A percentile compares a stretch with the other conserved stretches of the same genome.
Evolutionary conservation across 2,329 filamentous ascomycete species (phyloP).

Genomic region (Beauveria caledonica): DNA sequence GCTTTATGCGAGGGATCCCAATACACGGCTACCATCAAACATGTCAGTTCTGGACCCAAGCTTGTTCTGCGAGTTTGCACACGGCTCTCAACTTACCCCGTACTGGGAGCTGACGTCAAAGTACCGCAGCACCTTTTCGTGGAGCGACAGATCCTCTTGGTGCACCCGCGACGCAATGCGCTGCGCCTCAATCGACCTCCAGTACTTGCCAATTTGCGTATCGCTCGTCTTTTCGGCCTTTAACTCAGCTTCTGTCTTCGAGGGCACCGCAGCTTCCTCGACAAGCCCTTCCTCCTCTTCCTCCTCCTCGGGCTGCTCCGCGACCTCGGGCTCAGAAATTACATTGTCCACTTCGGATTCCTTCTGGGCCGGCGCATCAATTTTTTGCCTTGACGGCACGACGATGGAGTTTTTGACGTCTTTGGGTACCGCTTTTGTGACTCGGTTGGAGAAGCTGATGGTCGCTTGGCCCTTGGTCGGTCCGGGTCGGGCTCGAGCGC

Average conservation of each 20-base stretch:
- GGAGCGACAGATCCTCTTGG: constrained; percentile 59
- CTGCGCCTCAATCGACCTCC: constrained; percentile 61
- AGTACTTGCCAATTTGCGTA: constrained; percentile 67
- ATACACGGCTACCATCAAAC: constrained; percentile 64
- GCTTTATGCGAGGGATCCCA: constrained; percentile 69
- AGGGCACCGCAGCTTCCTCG: constrained; percentile 21
- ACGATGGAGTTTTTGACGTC: constrained; percentile 37
- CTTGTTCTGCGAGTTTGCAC: not conserved
- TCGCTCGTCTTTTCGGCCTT: constrained; percentile 58
- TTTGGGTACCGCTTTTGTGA: constrained; percentile 45
- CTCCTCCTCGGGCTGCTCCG: constrained; percentile 18
- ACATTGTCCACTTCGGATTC: constrained; percentile 18
- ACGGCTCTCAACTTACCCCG: constrained; percentile 57
- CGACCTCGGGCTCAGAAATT: constrained; percentile 11
- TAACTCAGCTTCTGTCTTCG: constrained; percentile 44
- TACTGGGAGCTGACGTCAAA: constrained; percentile 90
- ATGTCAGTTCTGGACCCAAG: not conserved
- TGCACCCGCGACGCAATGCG: constrained; percentile 66
- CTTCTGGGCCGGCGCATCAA: constrained; percentile 21
- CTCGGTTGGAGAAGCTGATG: constrained; percentile 48
- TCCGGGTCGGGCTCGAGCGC: constrained; percentile 26
- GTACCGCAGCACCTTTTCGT: constrained; percentile 83
- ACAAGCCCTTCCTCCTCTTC: constrained; percentile 19
- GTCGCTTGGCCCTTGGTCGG: constrained; percentile 43
- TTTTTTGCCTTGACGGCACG: constrained; percentile 26